Evolutionary conservation across 108 stramenopile genomes (phyloP), one percentile per base, ranked within the genome.

Genomic region (Parietichytrium sp.): DNA sequence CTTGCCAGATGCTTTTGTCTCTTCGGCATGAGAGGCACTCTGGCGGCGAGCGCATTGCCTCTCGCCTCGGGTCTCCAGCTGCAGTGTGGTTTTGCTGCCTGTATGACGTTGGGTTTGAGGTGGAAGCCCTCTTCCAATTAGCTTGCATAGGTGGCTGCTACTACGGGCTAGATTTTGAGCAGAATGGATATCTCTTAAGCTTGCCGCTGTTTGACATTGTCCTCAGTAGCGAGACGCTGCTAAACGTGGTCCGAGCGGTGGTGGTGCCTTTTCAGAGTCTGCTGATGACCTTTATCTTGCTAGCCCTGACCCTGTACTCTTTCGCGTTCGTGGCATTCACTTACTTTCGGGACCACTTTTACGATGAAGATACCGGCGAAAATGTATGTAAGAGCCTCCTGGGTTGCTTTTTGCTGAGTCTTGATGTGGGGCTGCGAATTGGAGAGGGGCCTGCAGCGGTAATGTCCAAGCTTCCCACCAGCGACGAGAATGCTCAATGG

Each of bases 181-280:
- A 12, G 33, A 25, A 72, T 27, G 61, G 38, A 6, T 29, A 55
- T 29, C 82, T 25, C 81, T 15, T 26, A 20, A 12, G 16, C 8
- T 20, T 85, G 29, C 79, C 81, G 7, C 4, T 85, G n/a, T 31
- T 85, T 2, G 86, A 87, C 55, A 77, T 87, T 30, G 52, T 87
- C 48, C 50, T 84, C 36, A 87, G 84, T 51, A 55, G 82, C 51
- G 38, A 81, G 7, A 87, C 86, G 23, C 36, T 81, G 0, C 29
- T 48, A 23, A 84, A 87, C 48, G 80, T 87, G 20, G 18, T 87
- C 29, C 82, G 83, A 26, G 86, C 86, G 27, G 84, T 87, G 15
- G 31, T 84, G 8, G 81, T 81, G 29, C 86, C 86, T 18, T 54
- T 80, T 10, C 54, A 77, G 25, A 84, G 84, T 42, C 82, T 87